Base-by-base conservation (phyloP, 257 asterid species). In the Coffea canephora region DNA sequence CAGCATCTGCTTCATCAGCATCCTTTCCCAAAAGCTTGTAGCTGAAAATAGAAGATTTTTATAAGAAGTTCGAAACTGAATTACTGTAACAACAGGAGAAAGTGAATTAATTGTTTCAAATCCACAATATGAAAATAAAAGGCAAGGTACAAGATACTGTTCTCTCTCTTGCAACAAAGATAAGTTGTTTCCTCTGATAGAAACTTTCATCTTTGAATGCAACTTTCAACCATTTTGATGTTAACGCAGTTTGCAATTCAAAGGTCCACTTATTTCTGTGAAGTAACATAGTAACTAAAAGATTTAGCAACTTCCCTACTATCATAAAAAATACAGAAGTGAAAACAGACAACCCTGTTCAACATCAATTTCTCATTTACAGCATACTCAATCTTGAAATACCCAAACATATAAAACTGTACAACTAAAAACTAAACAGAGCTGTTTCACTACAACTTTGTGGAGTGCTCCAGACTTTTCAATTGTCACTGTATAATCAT, bases 1-100 rank as follows among this genome's bases (percentile, higher is more conserved):
- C 97, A 12, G 91, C 96, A 85, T 95, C 99, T 71, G 93, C 88
- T 85, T 89, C 96, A 23, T 75, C 88, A 49, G 97, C 99, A 85
- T 91, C 83, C 85, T 87, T 89, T 71, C 98, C 98, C 89, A 95
- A 78, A 59, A 97, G 92, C 79, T 88, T 80, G 86, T 88, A 89
- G 91, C 99, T 95, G 97, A 80, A 52, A 83, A 55, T 73, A 81
- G n/a, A 80, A 71, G 36, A 49, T 46, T 50, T 70, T 50, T 54
- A 50, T 76, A 74, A 82, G 79, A 65, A 82, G 73, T 73, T 71
- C 7, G 62, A 77, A 78, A 73, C 65, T 54, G 41, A 69, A 66
- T 55, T 69, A 61, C 71, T 36, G 18, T 73, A 61, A 48, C 21
- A 71, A 43, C 45, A 12, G 13, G 52, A 52, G 67, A 71, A 73